Percentiles rank a stretch among this genome's conserved stretches.
phyloP scores from a whole-genome alignment of 768 basidiomycete species.

The Lactarius vividus region DNA sequence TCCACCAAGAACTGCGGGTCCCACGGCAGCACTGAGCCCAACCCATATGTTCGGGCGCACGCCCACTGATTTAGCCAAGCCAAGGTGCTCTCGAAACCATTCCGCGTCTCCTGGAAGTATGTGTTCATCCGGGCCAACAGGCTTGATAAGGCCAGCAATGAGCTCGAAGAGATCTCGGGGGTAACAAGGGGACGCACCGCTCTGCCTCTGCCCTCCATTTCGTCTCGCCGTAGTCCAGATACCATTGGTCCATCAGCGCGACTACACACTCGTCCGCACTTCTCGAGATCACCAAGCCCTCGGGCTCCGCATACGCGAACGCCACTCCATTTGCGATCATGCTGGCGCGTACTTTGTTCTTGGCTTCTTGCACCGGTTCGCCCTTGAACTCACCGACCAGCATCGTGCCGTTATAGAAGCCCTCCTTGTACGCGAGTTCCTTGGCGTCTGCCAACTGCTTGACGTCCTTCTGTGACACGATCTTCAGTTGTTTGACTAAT shows the following conservation, averaged over 20 bases:
- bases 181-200: constrained; percentile 48
- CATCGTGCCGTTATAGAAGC: constrained; percentile 95
- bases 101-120: constrained; percentile 86
- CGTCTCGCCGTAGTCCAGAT: constrained; percentile 92
- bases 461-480: constrained; percentile 90
- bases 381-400: constrained; percentile 89
- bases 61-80: constrained; percentile 99
- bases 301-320: constrained; percentile 93
- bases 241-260: constrained; percentile 99
- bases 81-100: constrained; percentile 87
- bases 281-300: constrained; percentile 83
- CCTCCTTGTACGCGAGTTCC: constrained; percentile 97
- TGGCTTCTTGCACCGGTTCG: constrained; percentile 84
- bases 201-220: constrained; percentile 86
- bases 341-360: constrained; percentile 77
- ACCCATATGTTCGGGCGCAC: constrained; percentile 94
- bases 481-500: constrained; percentile 85
- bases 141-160: constrained; percentile 39
- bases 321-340: constrained; percentile 80
- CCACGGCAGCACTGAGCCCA: constrained; percentile 96
- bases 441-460: constrained; percentile 96
- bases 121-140: constrained; percentile 84
- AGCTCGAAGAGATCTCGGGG: constrained; percentile 3
- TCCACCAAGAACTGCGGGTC: constrained; percentile 96
- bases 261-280: constrained; percentile 98